A percentile compares a stretch with the other conserved stretches of the same genome.
phyloP scores from a whole-genome alignment of 225 moss, liverwort and hornwort species.

The Sphagnum tenellum region DNA sequence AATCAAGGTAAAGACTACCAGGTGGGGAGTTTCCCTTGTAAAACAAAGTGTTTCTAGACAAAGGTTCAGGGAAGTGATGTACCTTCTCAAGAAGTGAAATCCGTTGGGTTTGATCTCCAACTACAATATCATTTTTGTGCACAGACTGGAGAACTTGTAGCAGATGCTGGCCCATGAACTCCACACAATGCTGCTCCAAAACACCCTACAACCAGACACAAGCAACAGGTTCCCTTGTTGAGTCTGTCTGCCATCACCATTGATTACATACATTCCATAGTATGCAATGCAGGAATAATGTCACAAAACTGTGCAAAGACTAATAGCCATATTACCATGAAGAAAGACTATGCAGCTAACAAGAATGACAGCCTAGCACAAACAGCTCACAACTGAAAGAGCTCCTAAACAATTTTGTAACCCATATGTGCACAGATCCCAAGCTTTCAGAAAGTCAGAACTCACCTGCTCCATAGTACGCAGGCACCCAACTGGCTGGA shows the following conservation, averaged over 20 bases:
- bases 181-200: conserved; percentile 41
- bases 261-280: no score
- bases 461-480: conserved; percentile 45
- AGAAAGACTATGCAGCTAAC: not conserved
- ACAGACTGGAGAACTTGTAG: conserved; percentile 36
- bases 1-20: no score
- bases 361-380: not conserved
- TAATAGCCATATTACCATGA: not conserved
- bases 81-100: conserved; percentile 48
- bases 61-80: no score
- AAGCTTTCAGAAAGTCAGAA: not conserved
- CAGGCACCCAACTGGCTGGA: conserved; percentile 44
- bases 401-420: not conserved
- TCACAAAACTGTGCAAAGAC: not conserved
- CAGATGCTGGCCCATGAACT: conserved; percentile 45
- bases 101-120: conserved; percentile 35
- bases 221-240: no score
- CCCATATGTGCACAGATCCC: not conserved
- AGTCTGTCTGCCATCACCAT: no score
- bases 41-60: no score
- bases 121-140: conserved; percentile 26
- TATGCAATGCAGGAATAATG: not conserved
- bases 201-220: conserved; percentile 21
- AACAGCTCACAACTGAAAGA: not conserved
- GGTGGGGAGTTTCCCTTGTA: no score